Evolutionary conservation across 23 red algal genomes (phyloP).

Genomic region (Gracilariopsis chorda): DNA sequence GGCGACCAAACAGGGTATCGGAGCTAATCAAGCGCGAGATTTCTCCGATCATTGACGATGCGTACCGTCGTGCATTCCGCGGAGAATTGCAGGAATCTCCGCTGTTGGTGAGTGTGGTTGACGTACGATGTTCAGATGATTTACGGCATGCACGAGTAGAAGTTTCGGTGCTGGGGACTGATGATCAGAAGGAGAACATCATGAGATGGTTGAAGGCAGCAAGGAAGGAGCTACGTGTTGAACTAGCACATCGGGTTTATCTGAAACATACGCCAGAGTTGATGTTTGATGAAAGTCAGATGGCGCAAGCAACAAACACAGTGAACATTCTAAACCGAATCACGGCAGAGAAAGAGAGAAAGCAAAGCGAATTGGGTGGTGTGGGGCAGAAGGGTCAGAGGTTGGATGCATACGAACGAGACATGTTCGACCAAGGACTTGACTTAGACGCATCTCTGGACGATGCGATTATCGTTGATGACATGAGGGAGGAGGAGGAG

Average conservation of each 20-base stretch:
- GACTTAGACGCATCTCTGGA: constrained; percentile 23
- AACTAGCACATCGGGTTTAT: constrained; percentile 53
- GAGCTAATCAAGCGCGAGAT: constrained; percentile 61
- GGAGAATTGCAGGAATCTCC: background rate
- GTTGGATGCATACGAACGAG: background rate
- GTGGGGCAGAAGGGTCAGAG: background rate
- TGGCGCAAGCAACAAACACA: constrained; percentile 45
- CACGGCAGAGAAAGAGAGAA: constrained; percentile 26
- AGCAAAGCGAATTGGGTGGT: background rate
- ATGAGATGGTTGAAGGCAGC: constrained; percentile 45
- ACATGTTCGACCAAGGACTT: constrained; percentile 1
- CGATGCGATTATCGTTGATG: constrained; percentile 50
- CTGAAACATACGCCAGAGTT: constrained; percentile 55
- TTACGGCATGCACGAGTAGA: constrained; percentile 62
- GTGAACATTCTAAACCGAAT: constrained; percentile 44
- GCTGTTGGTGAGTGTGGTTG: constrained; percentile 57
- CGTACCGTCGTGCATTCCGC: background rate
- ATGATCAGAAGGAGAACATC: constrained; percentile 30
- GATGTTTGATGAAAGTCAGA: constrained; percentile 63
- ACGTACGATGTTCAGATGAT: constrained; percentile 65
- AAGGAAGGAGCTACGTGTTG: constrained; percentile 52
- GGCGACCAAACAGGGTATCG: constrained; percentile 46
- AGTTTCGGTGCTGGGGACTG: constrained; percentile 55
- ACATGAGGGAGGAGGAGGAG: constrained; percentile 9
- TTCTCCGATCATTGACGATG: constrained; percentile 43